A percentile compares a stretch with the other conserved stretches of the same genome.
Conservation (phyloP, 768 basidiomycete species). For the Cyclocybe aegerita region DNA sequence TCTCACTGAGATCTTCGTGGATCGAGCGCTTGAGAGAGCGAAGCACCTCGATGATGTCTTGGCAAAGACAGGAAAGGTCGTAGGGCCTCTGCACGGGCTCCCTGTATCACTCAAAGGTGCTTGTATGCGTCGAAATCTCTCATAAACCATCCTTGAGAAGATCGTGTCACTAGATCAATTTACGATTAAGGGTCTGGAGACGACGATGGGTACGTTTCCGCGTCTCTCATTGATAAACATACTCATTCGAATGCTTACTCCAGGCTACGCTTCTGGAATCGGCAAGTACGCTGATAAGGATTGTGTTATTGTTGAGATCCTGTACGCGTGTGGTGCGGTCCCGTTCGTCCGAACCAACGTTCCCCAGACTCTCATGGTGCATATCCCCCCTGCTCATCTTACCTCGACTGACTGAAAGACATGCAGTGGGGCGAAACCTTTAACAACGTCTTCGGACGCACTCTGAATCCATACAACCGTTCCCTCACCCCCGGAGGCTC, state of each 20-base stretch:
- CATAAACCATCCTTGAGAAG: no score
- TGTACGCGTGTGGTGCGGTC: constrained; percentile 66
- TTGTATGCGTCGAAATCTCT: no score
- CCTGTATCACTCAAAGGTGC: constrained; percentile 13
- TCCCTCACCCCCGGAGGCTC: constrained; percentile 61
- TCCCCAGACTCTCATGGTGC: constrained; percentile 74
- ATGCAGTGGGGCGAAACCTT: constrained; percentile 53
- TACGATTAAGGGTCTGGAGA: constrained; percentile 65
- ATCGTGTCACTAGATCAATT: constrained; percentile 61
- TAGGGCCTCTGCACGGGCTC: constrained; percentile 71
- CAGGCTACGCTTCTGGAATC: constrained; percentile 77
- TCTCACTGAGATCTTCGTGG: constrained; percentile 81
- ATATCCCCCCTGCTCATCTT: neutral
- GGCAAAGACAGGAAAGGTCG: constrained; percentile 55
- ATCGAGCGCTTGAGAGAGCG: constrained; percentile 67
- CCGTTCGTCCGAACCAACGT: constrained; percentile 72
- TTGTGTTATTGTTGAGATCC: constrained; percentile 61
- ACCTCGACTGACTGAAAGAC: neutral
- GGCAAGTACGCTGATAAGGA: constrained; percentile 59
- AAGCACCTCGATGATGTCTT: constrained; percentile 63
- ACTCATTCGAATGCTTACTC: neutral
- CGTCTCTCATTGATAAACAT: neutral
- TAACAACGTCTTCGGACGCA: constrained; percentile 64
- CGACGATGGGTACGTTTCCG: constrained; percentile 55
- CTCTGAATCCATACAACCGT: constrained; percentile 60